Evolutionary conservation across 208 protist genomes (phyloP).

Genomic region (Naegleria fowleri): DNA sequence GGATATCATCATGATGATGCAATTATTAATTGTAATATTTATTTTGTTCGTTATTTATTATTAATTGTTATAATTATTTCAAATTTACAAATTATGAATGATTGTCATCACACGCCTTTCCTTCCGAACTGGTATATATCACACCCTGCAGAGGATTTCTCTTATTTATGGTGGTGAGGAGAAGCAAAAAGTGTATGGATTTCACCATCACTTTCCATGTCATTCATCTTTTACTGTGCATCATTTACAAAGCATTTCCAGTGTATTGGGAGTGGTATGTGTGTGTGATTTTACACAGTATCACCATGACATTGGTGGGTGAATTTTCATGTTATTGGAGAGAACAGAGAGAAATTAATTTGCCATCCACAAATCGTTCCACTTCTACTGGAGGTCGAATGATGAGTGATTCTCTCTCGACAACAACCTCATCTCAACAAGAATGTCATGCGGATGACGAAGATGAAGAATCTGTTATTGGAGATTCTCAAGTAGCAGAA

Average conservation of each 20-base stretch:
- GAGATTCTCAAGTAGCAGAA: too few relatives aligned
- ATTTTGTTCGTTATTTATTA: too few relatives aligned
- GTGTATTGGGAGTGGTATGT: conserved; percentile 24
- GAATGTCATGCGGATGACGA: too few relatives aligned
- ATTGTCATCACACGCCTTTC: too few relatives aligned
- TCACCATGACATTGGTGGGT: not conserved
- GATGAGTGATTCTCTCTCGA: too few relatives aligned
- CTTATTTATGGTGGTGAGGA: not conserved
- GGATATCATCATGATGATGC: too few relatives aligned
- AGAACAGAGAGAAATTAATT: not conserved
- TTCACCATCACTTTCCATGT: conserved; percentile 8
- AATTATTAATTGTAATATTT: too few relatives aligned
- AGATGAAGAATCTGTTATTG: too few relatives aligned
- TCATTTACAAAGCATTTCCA: conserved; percentile 25
- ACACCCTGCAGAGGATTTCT: not conserved
- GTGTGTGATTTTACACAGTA: not conserved
- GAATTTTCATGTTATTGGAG: conserved; percentile 6
- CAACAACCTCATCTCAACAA: too few relatives aligned
- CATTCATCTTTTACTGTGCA: not conserved
- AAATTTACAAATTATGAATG: too few relatives aligned
- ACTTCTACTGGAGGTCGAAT: not conserved
- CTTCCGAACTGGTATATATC: too few relatives aligned
- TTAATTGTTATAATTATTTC: too few relatives aligned
- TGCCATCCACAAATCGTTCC: not conserved
- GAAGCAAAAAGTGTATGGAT: not conserved